Conservation (phyloP, 2,329 filamentous ascomycete species). For the Aspergillus ruber region DNA sequence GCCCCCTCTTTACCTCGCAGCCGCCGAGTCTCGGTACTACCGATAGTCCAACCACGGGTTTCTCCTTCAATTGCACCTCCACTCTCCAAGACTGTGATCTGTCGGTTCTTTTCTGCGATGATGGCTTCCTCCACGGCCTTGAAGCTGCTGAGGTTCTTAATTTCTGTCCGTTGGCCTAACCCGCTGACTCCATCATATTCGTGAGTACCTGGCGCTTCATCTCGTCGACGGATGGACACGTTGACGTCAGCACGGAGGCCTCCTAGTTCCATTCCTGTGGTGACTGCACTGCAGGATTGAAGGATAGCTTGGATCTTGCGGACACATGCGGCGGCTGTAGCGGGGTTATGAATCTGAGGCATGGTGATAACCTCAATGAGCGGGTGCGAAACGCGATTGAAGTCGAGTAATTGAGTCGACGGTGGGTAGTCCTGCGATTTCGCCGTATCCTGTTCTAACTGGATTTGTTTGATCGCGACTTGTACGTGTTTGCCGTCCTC, state of each 20-base stretch:
- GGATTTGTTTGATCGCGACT: conserved; percentile 85
- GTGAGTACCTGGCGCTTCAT: conserved; percentile 36
- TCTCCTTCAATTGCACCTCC: conserved; percentile 75
- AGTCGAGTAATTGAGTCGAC: conserved; percentile 73
- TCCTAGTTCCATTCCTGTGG: conserved; percentile 86
- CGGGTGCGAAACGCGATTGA: conserved; percentile 86
- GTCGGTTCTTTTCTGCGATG: conserved; percentile 79
- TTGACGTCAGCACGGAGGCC: conserved; percentile 92
- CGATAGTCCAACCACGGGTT: conserved; percentile 87
- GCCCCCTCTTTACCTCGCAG: conserved; percentile 92
- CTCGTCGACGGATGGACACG: conserved; percentile 68
- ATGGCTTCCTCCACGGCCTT: conserved; percentile 94
- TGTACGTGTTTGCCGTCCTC: conserved; percentile 64
- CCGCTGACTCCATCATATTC: conserved; percentile 54
- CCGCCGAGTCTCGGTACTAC: conserved; percentile 70
- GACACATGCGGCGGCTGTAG: conserved; percentile 81
- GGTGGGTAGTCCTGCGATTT: conserved; percentile 78
- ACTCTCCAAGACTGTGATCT: conserved; percentile 70
- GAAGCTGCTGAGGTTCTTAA: conserved; percentile 94
- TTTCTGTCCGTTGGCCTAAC: conserved; percentile 85
- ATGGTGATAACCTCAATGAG: conserved; percentile 92
- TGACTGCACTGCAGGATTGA: conserved; percentile 73
- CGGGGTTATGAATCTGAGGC: conserved; percentile 79
- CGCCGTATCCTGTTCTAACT: conserved; percentile 96
- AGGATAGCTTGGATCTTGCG: conserved; percentile 80